phyloP scores from a whole-genome alignment of 2,329 filamentous ascomycete genomes.

The Apiospora koreana region DNA sequence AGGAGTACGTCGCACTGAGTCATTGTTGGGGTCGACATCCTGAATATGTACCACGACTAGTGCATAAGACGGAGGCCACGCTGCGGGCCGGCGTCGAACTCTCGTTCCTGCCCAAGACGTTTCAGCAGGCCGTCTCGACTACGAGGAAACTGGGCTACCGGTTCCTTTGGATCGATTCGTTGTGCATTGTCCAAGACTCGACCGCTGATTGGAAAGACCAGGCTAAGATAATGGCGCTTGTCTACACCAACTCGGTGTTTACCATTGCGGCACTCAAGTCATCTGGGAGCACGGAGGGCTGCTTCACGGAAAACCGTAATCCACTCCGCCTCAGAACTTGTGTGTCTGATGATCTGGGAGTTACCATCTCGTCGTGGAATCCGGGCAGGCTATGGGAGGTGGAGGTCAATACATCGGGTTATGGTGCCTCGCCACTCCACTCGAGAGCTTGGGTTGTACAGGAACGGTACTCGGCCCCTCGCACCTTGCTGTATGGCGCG shows the following conservation, averaged over 20 bases:
- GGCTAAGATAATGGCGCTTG: conserved; percentile 13
- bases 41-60: not conserved
- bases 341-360: not conserved
- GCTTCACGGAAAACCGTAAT: conserved; percentile 8
- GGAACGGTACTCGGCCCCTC: conserved; percentile 14
- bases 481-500: conserved; percentile 13
- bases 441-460: conserved; percentile 16
- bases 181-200: conserved; percentile 18
- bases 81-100: conserved; percentile 4
- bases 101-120: conserved; percentile 12
- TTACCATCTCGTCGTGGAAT: not conserved
- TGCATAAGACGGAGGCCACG: not conserved
- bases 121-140: conserved; percentile 13
- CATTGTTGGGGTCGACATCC: conserved; percentile 11
- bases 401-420: conserved; percentile 8
- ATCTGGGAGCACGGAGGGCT: not conserved
- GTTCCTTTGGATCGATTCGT: conserved; percentile 18
- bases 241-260: conserved; percentile 14
- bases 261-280: conserved; percentile 15
- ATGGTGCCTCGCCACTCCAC: conserved; percentile 13
- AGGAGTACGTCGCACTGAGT: conserved; percentile 8
- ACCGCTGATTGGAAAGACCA: conserved; percentile 10
- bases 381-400: conserved; percentile 4
- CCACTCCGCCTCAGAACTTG: conserved; percentile 8
- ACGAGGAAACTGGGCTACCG: conserved; percentile 9